Base-by-base conservation (phyloP, 2,329 filamentous ascomycete species). In the Diplodia scrobiculata region DNA sequence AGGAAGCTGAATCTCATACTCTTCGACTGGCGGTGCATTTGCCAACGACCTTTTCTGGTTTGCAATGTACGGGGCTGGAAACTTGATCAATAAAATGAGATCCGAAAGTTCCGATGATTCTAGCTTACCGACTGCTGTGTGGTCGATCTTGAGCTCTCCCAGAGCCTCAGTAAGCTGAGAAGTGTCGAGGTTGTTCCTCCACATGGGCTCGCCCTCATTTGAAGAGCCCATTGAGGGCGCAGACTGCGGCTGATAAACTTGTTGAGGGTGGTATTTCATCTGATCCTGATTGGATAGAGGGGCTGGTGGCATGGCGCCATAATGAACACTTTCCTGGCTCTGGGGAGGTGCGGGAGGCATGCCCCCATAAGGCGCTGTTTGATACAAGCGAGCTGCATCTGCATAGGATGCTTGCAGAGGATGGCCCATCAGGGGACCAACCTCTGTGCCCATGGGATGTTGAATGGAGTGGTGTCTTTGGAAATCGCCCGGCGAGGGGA, bases 71-170 rank as follows among this genome's bases (percentile, higher is more conserved):
- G 92, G 92, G 32, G 94, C 92, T 92, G 65, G 38, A 19, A 60
- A 25, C 2, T 25, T 60, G 27, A 45, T 74, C 64, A 77, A 69
- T 55, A 45, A 34, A 13, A 19, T 54, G 4, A n/a, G 2, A 3
- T 9, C 6, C 2, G 66, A 71, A 66, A 52, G 21, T 11, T 32
- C 41, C 67, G 29, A 65, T 21, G 48, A 54, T 17, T 53, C 25
- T 27, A 52, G 69, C 87, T 78, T 83, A 95, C 91, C 92, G 75
- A 92, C 90, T 68, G 92, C 94, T 48, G 87, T 89, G 73, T 94
- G 91, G 68, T 96, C 90, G 72, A 98, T 92, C 73, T 91, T 93
- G 14, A 98, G 82, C 50, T 91, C 90, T 7, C 94, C 94, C 47
- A 98, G 82, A 11, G 95, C 86, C 72, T 96, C 91, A 13, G 89